Evolutionary conservation across 306 rosid species (phyloP), one percentile per base, ranked within the genome.

Genomic region (Prunus mira): DNA sequence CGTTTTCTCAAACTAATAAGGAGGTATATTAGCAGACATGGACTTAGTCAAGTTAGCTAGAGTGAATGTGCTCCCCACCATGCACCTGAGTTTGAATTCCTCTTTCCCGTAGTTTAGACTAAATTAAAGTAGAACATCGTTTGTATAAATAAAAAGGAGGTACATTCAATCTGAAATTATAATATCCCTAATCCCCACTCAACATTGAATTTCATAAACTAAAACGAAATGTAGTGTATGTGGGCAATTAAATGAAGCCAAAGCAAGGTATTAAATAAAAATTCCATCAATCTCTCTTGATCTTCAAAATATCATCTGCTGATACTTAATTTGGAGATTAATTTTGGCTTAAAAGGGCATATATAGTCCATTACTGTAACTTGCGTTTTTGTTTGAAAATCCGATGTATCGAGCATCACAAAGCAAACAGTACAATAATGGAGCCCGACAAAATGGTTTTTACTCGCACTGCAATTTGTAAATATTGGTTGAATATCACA

Each of bases 141-240:
- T 66, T 80, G 83, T 84, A 80, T 83, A 68, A 12, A 49, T 5
- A 38, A 38, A 38, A 38, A 38, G 9, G 9, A 6, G 2, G 9
- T 6, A 38, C 9, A 38, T 38, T 38, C 43, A 6, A 7, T 7
- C 9, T 38, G 2, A 38, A 38, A 38, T 38, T 6, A 38, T 38
- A 1, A 52, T 20, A 20, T 56, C 62, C 62, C 15, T 56, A 56
- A 56, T 20, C 12, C 28, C 20, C 62, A 9, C 62, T 56, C 11
- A 14, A 56, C 62, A 56, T n/a, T 56, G 12, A 0, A 56, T 56
- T 56, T 52, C 62, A 56, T n/a, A 56, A n/a, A 56, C 24, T n/a
- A 56, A 56, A 56, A 56, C 25, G 13, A n/a, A 19, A 56, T 3
- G 62, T 56, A 24, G 11, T 55, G 8, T 55, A 20, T 10, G 28